Base-by-base conservation (phyloP, 2,329 filamentous ascomycete species). In the Fulvia fulva region DNA sequence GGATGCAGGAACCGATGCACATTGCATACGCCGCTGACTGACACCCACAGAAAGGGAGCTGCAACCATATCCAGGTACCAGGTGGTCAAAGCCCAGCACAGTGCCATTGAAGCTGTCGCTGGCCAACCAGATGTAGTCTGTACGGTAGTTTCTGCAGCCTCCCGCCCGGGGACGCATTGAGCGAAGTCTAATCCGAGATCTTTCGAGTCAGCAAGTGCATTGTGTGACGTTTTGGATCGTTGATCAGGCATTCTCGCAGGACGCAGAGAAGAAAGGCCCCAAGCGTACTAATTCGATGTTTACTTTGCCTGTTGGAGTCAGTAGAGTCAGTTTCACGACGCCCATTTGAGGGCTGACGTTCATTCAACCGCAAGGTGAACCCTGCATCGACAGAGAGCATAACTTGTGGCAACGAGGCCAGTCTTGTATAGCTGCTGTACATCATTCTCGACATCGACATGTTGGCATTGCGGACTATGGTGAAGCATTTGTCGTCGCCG, bases 31-130 rank as follows among this genome's bases (percentile, higher is more conserved):
- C 61, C 61, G 59, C 58, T 61, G 58, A 63, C 61, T 56, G 46
- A 53, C 14, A n/a, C 23, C 19, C 28, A 59, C 53, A 51, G 46
- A 56, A 45, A 25, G 21, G 34, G 32, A 53, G 43, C 45, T 45
- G 55, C 62, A 49, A 60, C 59, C 52, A 61, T 47, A 51, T 53
- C 34, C 62, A 63, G 62, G 59, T 57, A 63, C 62, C 55, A 61
- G 49, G 49, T 51, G 46, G 47, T 47, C 51, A 19, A 30, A 45
- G 41, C 53, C 21, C n/a, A 30, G 30, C 23, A 45, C 16, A 57
- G 5, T 52, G 49, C 21, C 25, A 45, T 43, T 43, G 47, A 47
- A 14, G 23, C 5, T 11, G 26, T 9, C 7, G 46, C 12, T 2
- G 28, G 47, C 59, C 62, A 63, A 60, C 62, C 49, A 57, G 41